Evolutionary conservation across 2,329 filamentous ascomycete species (phyloP), one percentile per base, ranked within the genome.

Genomic region (Penicillium sp.): DNA sequence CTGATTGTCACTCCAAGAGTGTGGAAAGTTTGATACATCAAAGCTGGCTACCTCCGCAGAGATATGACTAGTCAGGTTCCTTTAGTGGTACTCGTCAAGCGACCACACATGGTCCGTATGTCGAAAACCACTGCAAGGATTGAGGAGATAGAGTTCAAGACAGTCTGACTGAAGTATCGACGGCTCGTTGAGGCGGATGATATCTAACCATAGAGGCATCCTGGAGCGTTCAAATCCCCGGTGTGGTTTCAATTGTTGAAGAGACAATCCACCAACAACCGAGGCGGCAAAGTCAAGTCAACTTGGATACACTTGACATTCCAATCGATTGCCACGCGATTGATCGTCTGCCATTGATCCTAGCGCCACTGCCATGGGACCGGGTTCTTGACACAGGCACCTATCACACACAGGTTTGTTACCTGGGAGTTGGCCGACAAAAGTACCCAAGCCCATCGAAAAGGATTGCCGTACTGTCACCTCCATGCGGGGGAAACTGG

Each of bases 331-430:
- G 52, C 19, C 35, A 35, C 23, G 48, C 53, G 47, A 50, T 60
- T 17, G 26, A 60, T 41, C 47, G 52, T 19, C 21, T 9, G 30
- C 49, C 19, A 45, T 19, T 56, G 47, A 46, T 45, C 3, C 15
- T 30, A 38, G n/a, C n/a, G 38, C 58, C 58, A 60, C 30, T n/a
- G 52, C 23, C 51, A 56, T 23, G 47, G 58, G 45, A 51, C 52
- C 19, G 26, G 21, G 15, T 47, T 48, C 9, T n/a, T 23, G 23
- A 45, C 21, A 51, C 26, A 26, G 11, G 7, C 52, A 61, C 58
- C 54, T 51, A 52, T 61, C 58, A 56, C 26, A 26, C 47, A 61
- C 47, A 19, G 31, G 19, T 31, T 44, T 17, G 15, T 23, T 31
- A 47, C 46, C 23, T n/a, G 38, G 26, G 17, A n/a, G 47, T 7